Evolutionary conservation across 441 rosid genomes (phyloP).

Genomic region (Adansonia gregorii): DNA sequence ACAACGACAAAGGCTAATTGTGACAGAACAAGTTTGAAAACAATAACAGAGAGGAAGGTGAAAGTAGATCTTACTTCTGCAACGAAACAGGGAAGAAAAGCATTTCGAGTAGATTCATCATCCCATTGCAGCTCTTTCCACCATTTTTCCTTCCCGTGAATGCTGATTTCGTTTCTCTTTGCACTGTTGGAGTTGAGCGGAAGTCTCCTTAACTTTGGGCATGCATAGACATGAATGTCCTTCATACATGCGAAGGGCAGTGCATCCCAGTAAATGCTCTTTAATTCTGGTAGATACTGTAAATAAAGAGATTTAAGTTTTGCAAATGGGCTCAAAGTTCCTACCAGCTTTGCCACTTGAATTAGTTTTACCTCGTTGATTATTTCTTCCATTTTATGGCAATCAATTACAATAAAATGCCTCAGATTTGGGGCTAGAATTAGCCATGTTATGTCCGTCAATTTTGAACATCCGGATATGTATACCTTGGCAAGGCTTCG

Average conservation of each 20-base stretch:
- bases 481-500: slow-evolving; percentile 7
- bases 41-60: background rate
- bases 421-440: slow-evolving; percentile 16
- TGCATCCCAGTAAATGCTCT: slow-evolving; percentile 6
- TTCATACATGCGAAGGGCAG: slow-evolving; percentile 3
- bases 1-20: no score
- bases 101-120: slow-evolving; percentile 1
- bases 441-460: slow-evolving; percentile 13
- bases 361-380: background rate
- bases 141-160: background rate
- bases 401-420: background rate
- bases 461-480: background rate
- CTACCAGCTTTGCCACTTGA: background rate
- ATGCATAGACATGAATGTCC: background rate
- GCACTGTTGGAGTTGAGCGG: background rate
- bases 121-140: slow-evolving; percentile 18
- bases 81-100: background rate
- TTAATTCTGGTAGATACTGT: background rate
- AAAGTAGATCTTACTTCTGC: background rate
- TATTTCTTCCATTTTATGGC: slow-evolving; percentile 16
- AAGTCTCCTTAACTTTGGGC: slow-evolving; percentile 10
- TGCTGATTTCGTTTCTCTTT: background rate
- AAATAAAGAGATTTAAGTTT: background rate
- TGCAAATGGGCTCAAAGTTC: background rate
- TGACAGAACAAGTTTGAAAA: no score